phyloP scores from a whole-genome alignment of 2,329 filamentous ascomycete genomes.

The Sarocladium oryzae region DNA sequence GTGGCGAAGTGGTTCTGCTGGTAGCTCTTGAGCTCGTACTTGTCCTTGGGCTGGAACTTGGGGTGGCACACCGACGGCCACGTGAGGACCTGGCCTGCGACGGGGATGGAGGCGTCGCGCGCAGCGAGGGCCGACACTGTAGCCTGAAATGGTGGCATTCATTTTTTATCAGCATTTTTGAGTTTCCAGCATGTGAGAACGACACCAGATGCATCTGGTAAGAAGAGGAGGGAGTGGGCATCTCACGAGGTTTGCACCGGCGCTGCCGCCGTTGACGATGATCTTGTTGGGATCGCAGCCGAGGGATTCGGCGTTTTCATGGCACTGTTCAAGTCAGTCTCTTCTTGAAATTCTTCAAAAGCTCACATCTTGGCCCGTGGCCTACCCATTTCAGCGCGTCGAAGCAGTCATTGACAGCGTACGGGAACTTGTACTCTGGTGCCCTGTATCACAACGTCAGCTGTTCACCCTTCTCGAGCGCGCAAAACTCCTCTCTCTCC shows the following conservation, averaged over 20 bases:
- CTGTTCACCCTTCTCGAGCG: constrained; percentile 11
- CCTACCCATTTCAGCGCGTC: constrained; percentile 31
- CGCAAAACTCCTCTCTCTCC: too few relatives aligned
- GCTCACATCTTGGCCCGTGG: too few relatives aligned
- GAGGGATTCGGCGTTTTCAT: constrained; percentile 22
- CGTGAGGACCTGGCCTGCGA: constrained; percentile 27
- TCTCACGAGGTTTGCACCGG: constrained; percentile 28
- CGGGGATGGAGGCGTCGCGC: constrained; percentile 23
- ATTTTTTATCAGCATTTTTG: too few relatives aligned
- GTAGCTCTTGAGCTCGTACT: constrained; percentile 29
- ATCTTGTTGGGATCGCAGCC: constrained; percentile 27
- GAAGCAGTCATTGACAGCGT: constrained; percentile 27
- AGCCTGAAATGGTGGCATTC: too few relatives aligned
- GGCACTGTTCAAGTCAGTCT: constrained; percentile 17
- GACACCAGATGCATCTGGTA: not conserved
- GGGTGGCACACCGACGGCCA: constrained; percentile 31
- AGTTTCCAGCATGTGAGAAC: too few relatives aligned
- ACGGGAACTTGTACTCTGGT: constrained; percentile 30
- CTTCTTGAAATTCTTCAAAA: not conserved
- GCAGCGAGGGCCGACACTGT: constrained; percentile 23
- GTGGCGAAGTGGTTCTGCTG: constrained; percentile 25
- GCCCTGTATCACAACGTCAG: constrained; percentile 20
- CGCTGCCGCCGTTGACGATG: constrained; percentile 28
- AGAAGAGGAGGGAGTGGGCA: too few relatives aligned
- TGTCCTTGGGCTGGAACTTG: constrained; percentile 24